phyloP scores from a whole-genome alignment of 1,284 basidiomycete genomes.

The Neolentinus lepideus region DNA sequence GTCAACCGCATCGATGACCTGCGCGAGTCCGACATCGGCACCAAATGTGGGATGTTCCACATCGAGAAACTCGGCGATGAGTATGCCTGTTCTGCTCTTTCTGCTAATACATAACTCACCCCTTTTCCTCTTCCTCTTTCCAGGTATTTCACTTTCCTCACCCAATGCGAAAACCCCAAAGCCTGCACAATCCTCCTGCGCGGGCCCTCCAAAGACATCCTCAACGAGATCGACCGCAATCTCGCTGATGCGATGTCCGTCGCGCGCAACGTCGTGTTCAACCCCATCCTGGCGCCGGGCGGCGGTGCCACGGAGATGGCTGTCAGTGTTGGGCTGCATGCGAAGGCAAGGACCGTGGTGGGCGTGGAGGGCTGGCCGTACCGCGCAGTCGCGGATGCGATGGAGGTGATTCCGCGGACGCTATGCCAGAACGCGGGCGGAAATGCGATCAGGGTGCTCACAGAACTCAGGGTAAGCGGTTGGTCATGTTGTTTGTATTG shows the following conservation, averaged over 20 bases:
- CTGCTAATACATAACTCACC: background rate
- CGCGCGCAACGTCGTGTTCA: constrained; percentile 95
- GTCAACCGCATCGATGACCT: constrained; percentile 97
- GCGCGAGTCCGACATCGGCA: constrained; percentile 87
- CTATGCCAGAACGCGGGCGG: constrained; percentile 95
- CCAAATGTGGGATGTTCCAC: constrained; percentile 90
- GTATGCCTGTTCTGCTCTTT: constrained; percentile 34
- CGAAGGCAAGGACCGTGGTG: constrained; percentile 72
- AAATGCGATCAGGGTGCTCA: constrained; percentile 89
- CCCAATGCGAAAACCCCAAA: constrained; percentile 88
- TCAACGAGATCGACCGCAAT: constrained; percentile 98
- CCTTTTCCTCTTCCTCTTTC: constrained; percentile 1
- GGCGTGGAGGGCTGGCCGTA: constrained; percentile 91
- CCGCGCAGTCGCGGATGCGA: constrained; percentile 89
- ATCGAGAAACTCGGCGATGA: constrained; percentile 98
- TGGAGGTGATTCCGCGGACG: constrained; percentile 96
- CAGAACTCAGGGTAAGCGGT: constrained; percentile 73
- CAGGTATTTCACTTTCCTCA: constrained; percentile 96
- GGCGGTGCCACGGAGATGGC: constrained; percentile 99
- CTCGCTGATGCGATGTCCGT: constrained; percentile 97
- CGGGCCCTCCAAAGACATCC: constrained; percentile 95
- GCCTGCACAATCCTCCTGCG: constrained; percentile 99
- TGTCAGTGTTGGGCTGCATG: constrained; percentile 84
- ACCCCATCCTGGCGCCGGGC: constrained; percentile 87
- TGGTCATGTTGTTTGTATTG: constrained; percentile 7